phyloP scores from a whole-genome alignment of 805 yeast species.

The Lipomyces sp. region DNA sequence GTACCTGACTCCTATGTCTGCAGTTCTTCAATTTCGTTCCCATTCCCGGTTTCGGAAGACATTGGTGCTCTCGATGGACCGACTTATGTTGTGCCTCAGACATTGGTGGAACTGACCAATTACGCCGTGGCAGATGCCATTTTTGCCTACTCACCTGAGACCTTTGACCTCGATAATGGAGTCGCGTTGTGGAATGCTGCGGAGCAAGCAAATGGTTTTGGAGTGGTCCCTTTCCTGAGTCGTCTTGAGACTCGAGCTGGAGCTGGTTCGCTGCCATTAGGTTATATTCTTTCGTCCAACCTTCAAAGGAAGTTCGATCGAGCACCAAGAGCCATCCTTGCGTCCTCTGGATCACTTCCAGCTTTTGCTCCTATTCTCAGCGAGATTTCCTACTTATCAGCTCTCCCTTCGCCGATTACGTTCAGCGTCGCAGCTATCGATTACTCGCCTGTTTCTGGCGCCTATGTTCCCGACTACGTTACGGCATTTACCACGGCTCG shows the following conservation, averaged over 20 bases:
- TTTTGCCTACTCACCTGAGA: constrained; percentile 73
- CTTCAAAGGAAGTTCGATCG: constrained; percentile 27
- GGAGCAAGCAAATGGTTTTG: constrained; percentile 57
- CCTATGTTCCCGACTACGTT: constrained; percentile 67
- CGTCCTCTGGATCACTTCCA: constrained; percentile 69
- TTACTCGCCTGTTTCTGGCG: constrained; percentile 57
- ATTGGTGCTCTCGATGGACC: constrained; percentile 32
- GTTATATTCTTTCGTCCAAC: constrained; percentile 54
- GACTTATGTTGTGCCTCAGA: constrained; percentile 30
- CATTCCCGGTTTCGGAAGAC: constrained; percentile 29
- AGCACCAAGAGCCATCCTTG: constrained; percentile 54
- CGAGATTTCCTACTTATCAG: constrained; percentile 43
- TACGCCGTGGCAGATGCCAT: constrained; percentile 46
- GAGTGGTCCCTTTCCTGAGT: constrained; percentile 64
- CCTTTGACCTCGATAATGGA: constrained; percentile 63
- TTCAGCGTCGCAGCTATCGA: constrained; percentile 79
- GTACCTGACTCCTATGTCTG: constrained; percentile 6
- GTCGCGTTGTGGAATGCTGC: constrained; percentile 63
- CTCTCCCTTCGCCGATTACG: constrained; percentile 60
- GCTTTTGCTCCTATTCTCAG: constrained; percentile 68
- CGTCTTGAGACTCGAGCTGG: constrained; percentile 74
- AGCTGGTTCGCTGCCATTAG: constrained; percentile 78
- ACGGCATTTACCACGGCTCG: constrained; percentile 67
- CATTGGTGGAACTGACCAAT: constrained; percentile 34
- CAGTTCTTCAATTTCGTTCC: constrained; percentile 17